A percentile compares a stretch with the other conserved stretches of the same genome.
These are phyloP conservation scores for Thozetella sp. DNA, from an alignment of 495 filamentous ascomycete genomes.

Conservation along the genomic window DNA sequence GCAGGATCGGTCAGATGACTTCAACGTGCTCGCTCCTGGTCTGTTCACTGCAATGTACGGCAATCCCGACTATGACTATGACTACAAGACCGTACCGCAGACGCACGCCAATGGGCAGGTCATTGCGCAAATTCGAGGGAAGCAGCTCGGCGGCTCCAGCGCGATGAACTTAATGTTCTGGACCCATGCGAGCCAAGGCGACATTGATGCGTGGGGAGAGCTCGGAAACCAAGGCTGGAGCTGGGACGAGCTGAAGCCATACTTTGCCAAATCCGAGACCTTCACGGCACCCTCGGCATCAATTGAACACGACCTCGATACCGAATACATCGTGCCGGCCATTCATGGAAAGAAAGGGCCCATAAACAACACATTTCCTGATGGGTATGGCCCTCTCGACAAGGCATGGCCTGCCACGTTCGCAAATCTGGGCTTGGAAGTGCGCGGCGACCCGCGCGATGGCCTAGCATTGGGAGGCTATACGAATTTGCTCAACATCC, in stretches of 20 bases:
- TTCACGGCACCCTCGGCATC: slow-evolving; percentile 24
- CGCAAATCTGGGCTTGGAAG: slow-evolving; percentile 25
- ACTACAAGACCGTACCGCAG: slow-evolving; percentile 50
- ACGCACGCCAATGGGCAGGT: no score
- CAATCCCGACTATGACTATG: slow-evolving; percentile 58
- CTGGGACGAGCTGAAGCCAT: slow-evolving; percentile 49
- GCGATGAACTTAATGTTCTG: slow-evolving; percentile 56
- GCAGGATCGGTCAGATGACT: slow-evolving; percentile 45
- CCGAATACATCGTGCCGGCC: slow-evolving; percentile 32
- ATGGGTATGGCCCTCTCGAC: slow-evolving; percentile 30
- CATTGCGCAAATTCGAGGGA: no score
- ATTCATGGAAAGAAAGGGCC: slow-evolving; percentile 34
- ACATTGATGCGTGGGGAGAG: slow-evolving; percentile 54
- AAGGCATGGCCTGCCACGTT: slow-evolving; percentile 38
- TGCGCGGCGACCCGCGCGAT: slow-evolving; percentile 34
- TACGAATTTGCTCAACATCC: slow-evolving; percentile 41
- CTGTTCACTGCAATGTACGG: slow-evolving; percentile 42
- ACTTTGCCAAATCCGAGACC: slow-evolving; percentile 44
- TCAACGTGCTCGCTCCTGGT: slow-evolving; percentile 46
- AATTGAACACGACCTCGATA: slow-evolving; percentile 26
- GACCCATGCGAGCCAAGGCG: slow-evolving; percentile 41
- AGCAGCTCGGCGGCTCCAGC: slow-evolving; percentile 58
- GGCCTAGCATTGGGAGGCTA: slow-evolving; percentile 46
- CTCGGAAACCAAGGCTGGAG: slow-evolving; percentile 58
- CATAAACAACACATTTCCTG: slow-evolving; percentile 38